Evolutionary conservation across 805 yeast genomes (phyloP).

Genomic region (Limtongia smithiae): DNA sequence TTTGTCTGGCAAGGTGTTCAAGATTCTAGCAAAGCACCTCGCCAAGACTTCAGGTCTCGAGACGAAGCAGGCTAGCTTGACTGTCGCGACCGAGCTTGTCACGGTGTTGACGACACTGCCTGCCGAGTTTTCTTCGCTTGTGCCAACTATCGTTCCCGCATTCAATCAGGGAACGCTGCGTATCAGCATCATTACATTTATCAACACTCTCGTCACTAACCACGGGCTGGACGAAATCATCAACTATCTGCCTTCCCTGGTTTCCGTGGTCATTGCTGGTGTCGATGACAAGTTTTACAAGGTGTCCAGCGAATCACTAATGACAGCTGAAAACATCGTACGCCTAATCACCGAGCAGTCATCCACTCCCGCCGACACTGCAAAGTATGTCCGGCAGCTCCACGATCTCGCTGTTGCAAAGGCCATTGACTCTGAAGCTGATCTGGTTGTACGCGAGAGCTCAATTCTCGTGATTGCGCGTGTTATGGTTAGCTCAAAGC

Average conservation of each 20-base stretch:
- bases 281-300: constrained; percentile 39
- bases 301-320: constrained; percentile 38
- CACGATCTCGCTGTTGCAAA: constrained; percentile 37
- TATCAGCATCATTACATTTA: constrained; percentile 8
- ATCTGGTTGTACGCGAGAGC: constrained; percentile 40
- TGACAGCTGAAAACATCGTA: constrained; percentile 34
- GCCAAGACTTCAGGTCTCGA: constrained; percentile 16
- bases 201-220: constrained; percentile 8
- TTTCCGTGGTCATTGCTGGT: constrained; percentile 36
- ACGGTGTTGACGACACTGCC: constrained; percentile 8
- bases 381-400: constrained; percentile 23
- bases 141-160: constrained; percentile 16
- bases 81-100: constrained; percentile 22
- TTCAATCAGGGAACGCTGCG: constrained; percentile 16
- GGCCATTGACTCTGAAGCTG: constrained; percentile 39
- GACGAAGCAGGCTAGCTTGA: constrained; percentile 23
- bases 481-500: constrained; percentile 27
- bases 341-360: constrained; percentile 1
- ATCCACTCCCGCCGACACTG: constrained; percentile 2
- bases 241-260: constrained; percentile 26
- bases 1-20: constrained; percentile 20
- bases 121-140: constrained; percentile 10
- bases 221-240: constrained; percentile 10
- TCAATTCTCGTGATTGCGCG: constrained; percentile 38
- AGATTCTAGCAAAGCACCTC: constrained; percentile 19